Percentiles rank a stretch among this genome's conserved stretches.
Conservation (phyloP, 192 early-diverging fungal genomes). For the Spizellomyces sp. region DNA sequence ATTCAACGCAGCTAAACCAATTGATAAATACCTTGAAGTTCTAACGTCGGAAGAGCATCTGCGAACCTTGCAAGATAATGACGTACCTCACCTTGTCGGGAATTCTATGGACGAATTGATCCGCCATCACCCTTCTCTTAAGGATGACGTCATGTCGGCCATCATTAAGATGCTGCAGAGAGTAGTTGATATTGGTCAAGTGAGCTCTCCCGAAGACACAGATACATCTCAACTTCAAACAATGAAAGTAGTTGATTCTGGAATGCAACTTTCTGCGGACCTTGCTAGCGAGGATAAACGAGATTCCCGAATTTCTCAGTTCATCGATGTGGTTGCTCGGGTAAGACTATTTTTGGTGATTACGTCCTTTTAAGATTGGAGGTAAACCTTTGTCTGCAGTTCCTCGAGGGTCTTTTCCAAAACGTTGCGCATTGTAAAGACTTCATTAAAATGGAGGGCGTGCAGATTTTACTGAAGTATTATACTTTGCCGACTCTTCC, state of each 20-base stretch:
- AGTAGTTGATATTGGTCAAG: slow-evolving; percentile 65
- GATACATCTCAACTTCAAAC: slow-evolving; percentile 12
- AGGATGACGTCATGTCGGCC: slow-evolving; percentile 69
- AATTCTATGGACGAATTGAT: slow-evolving; percentile 92
- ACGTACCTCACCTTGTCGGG: slow-evolving; percentile 83
- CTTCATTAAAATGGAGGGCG: slow-evolving; percentile 67
- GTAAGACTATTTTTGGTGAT: slow-evolving; percentile 42
- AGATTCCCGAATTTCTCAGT: slow-evolving; percentile 42
- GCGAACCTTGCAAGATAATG: slow-evolving; percentile 76
- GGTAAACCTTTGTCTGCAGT: slow-evolving; percentile 45
- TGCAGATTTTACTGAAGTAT: slow-evolving; percentile 63
- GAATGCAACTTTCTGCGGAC: neutral
- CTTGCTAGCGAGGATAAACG: slow-evolving; percentile 50
- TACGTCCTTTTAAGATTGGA: slow-evolving; percentile 16
- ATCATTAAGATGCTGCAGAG: slow-evolving; percentile 70
- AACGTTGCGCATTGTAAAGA: slow-evolving; percentile 74
- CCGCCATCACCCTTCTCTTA: slow-evolving; percentile 89
- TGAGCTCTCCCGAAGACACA: slow-evolving; percentile 56
- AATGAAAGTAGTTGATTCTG: neutral
- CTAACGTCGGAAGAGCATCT: slow-evolving; percentile 81
- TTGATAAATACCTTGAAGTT: slow-evolving; percentile 71
- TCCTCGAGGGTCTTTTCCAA: slow-evolving; percentile 86
- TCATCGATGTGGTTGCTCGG: slow-evolving; percentile 68
- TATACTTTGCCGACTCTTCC: slow-evolving; percentile 71
- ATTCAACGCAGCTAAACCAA: slow-evolving; percentile 70